Conservation (phyloP, 2,329 filamentous ascomycete genomes). For the Akanthomyces dipterigenus region DNA sequence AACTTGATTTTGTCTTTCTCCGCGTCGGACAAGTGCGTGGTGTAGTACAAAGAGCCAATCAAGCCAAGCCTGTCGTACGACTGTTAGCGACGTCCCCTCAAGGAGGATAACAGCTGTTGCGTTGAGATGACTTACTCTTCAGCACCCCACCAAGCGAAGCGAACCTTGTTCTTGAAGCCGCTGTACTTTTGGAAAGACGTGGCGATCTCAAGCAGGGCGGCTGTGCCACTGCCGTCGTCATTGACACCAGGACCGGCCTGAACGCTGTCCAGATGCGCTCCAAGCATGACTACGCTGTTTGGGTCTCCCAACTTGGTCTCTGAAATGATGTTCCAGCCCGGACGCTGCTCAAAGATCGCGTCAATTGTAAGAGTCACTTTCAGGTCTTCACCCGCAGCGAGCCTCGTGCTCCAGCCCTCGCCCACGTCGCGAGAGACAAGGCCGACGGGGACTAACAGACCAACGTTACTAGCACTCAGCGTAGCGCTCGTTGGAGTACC, state of each 20-base stretch:
- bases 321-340: conserved; percentile 35
- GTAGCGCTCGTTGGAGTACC: conserved; percentile 44
- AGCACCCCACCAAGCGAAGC: conserved; percentile 37
- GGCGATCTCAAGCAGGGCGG: conserved; percentile 32
- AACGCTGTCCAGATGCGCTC: conserved; percentile 35
- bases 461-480: conserved; percentile 37
- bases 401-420: conserved; percentile 26
- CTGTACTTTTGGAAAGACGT: conserved; percentile 30
- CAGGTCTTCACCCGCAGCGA: conserved; percentile 28
- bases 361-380: conserved; percentile 30
- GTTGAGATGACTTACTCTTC: conserved; percentile 27
- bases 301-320: conserved; percentile 37
- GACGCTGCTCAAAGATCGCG: conserved; percentile 28
- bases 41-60: conserved; percentile 37
- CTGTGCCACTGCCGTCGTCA: conserved; percentile 34
- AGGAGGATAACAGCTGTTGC: neutral
- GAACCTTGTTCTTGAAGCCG: conserved; percentile 35
- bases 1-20: conserved; percentile 52
- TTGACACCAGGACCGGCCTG: conserved; percentile 34
- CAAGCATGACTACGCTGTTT: conserved; percentile 35
- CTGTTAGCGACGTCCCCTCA: neutral
- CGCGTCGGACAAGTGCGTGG: conserved; percentile 25
- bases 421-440: conserved; percentile 31
- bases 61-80: conserved; percentile 28
- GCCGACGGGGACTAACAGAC: conserved; percentile 29